These are phyloP conservation scores for Aspergillus fumigatiaffinis DNA, from an alignment of 2,329 filamentous ascomycete species.

Conservation along the genomic window DNA sequence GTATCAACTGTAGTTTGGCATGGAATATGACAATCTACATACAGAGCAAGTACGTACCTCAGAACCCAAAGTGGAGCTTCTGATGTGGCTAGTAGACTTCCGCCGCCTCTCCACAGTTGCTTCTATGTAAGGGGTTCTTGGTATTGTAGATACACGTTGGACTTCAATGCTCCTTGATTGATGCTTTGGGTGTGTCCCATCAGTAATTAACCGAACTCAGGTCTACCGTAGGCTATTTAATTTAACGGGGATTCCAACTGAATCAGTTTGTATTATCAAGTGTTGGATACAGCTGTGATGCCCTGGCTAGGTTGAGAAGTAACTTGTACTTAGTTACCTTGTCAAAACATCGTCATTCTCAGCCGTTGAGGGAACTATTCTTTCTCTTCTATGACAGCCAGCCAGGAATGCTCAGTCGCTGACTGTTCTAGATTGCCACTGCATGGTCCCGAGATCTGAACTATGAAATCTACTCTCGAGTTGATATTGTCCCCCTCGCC, in stretches of 20 bases:
- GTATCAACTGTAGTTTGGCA: neutral
- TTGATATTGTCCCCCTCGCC: neutral
- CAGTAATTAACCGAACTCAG: neutral
- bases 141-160: neutral
- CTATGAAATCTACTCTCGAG: conserved; percentile 1
- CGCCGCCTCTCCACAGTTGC: neutral
- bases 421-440: neutral
- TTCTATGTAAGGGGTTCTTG: neutral
- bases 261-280: neutral
- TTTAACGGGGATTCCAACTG: neutral
- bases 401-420: neutral
- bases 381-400: neutral
- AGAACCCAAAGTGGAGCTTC: neutral
- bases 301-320: no score
- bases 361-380: neutral
- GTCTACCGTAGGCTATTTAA: neutral
- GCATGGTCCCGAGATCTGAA: neutral
- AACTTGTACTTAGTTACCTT: no score
- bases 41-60: neutral
- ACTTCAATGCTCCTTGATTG: neutral
- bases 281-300: neutral
- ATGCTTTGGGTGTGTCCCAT: neutral
- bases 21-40: neutral
- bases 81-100: neutral
- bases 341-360: no score